Percentiles rank a stretch among this genome's conserved stretches.
Evolutionary conservation across 2,329 filamentous ascomycete genomes (phyloP).

Genomic region (Penicillium sclerotigenum): DNA sequence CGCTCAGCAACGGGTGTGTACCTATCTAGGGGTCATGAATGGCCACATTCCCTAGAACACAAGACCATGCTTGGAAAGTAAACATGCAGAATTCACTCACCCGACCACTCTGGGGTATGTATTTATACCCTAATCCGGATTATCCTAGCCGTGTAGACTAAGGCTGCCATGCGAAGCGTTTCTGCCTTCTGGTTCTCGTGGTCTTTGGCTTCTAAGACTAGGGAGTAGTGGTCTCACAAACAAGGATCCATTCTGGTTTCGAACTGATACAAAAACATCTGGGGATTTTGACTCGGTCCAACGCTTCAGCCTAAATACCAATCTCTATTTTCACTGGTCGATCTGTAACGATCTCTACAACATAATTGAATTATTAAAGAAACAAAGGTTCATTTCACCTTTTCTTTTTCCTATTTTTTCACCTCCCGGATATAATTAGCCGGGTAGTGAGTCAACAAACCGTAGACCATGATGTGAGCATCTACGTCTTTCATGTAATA

Average conservation of each 20-base stretch:
- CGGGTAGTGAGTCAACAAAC: neutral
- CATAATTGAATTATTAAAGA: too few species aligned
- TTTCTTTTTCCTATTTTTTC: neutral
- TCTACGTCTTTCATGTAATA: neutral
- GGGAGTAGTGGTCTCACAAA: neutral
- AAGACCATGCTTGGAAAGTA: neutral
- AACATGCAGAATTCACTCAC: neutral
- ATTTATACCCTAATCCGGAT: neutral
- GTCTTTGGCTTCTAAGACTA: neutral
- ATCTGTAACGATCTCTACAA: too few species aligned
- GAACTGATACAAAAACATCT: constrained; percentile 1
- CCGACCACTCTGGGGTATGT: constrained; percentile 3
- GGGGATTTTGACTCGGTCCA: neutral
- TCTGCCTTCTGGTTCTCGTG: neutral
- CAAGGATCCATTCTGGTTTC: constrained; percentile 11
- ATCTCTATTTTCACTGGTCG: neutral
- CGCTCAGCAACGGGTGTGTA: neutral
- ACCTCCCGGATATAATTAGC: neutral
- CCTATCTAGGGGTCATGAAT: constrained; percentile 11
- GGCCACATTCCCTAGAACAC: constrained; percentile 13
- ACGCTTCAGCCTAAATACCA: neutral
- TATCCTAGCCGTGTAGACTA: neutral
- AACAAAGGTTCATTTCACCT: neutral
- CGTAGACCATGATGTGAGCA: neutral
- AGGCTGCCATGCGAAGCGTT: constrained; percentile 1